Percentiles rank a stretch among this genome's conserved stretches.
phyloP scores from a whole-genome alignment of 139 green algal species.

The Picochlorum sp. region DNA sequence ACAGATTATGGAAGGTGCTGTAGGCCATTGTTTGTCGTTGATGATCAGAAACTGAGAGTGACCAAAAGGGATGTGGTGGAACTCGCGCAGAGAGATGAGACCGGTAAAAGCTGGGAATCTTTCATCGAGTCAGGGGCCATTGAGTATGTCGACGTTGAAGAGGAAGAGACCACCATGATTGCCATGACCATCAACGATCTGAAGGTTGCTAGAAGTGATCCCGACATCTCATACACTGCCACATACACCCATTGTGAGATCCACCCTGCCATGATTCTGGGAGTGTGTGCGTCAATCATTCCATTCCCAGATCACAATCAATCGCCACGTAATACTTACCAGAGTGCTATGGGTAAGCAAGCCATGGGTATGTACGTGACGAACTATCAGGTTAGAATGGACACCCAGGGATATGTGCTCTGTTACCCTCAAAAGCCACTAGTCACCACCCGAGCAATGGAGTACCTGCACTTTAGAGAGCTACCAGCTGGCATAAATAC shows the following conservation, averaged over 20 bases:
- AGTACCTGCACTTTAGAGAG: constrained; percentile 84
- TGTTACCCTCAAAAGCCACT: constrained; percentile 99
- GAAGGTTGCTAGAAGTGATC: constrained; percentile 31
- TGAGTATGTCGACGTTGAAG: constrained; percentile 77
- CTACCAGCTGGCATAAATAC: constrained; percentile 80
- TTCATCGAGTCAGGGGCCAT: constrained; percentile 53
- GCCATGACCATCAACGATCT: constrained; percentile 86
- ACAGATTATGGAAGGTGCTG: constrained; percentile 79
- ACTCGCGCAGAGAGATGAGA: constrained; percentile 34
- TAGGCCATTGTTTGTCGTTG: constrained; percentile 90
- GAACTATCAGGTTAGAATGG: constrained; percentile 77
- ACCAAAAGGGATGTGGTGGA: constrained; percentile 71
- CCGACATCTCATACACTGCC: constrained; percentile 37
- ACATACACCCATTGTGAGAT: constrained; percentile 99
- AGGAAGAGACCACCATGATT: constrained; percentile 99
- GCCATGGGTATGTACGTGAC: constrained; percentile 91
- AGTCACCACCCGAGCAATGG: constrained; percentile 76
- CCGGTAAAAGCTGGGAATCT: constrained; percentile 43
- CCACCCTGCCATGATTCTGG: constrained; percentile 96
- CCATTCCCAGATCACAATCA: constrained; percentile 99
- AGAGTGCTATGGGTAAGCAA: constrained; percentile 92
- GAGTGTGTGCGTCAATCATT: constrained; percentile 96
- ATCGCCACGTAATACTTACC: constrained; percentile 91
- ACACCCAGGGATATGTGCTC: constrained; percentile 81
- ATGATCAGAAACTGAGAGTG: constrained; percentile 72